Percentiles rank a stretch among this genome's conserved stretches.
Evolutionary conservation across 2,329 filamentous ascomycete species (phyloP).

Genomic region (Lojkania enalia): DNA sequence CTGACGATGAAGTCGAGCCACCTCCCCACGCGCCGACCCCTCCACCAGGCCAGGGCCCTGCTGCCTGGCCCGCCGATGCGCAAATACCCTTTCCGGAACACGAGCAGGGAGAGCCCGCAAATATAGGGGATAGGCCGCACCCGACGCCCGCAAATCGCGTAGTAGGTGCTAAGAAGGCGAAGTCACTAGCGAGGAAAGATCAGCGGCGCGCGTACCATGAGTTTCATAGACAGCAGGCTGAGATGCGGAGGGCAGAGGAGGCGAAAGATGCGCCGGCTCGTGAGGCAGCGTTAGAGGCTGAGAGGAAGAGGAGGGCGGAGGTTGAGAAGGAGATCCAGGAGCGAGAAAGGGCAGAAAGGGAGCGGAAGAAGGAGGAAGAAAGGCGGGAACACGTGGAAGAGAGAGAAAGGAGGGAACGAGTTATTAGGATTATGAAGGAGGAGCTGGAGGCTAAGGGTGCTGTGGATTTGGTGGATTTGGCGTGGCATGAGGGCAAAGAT

Average conservation of each 20-base stretch:
- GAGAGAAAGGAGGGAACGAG: conserved; percentile 30
- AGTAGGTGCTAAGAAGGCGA: conserved; percentile 55
- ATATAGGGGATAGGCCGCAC: conserved; percentile 30
- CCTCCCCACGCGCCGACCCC: conserved; percentile 34
- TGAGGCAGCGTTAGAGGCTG: conserved; percentile 47
- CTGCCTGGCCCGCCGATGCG: conserved; percentile 10
- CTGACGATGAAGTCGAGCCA: conserved; percentile 21
- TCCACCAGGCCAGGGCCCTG: conserved; percentile 19
- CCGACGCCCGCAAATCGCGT: conserved; percentile 34
- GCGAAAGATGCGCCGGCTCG: conserved; percentile 50
- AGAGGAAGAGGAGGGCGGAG: conserved; percentile 46
- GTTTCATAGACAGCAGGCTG: conserved; percentile 53
- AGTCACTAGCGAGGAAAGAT: conserved; percentile 51
- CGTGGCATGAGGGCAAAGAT: conserved; percentile 46
- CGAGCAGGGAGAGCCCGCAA: conserved; percentile 31
- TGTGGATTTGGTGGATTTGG: conserved; percentile 47
- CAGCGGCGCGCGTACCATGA: conserved; percentile 53
- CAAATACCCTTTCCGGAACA: not conserved
- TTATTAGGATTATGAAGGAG: conserved; percentile 33
- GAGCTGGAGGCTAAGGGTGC: conserved; percentile 24
- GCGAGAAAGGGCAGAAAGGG: conserved; percentile 45
- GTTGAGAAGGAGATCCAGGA: conserved; percentile 50
- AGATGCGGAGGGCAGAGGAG: conserved; percentile 49
- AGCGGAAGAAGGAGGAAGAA: conserved; percentile 44
- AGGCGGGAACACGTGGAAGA: conserved; percentile 44